These are phyloP conservation scores for Thielaviopsis euricoi DNA, from an alignment of 2,329 filamentous ascomycete species.

Conservation along the genomic window DNA sequence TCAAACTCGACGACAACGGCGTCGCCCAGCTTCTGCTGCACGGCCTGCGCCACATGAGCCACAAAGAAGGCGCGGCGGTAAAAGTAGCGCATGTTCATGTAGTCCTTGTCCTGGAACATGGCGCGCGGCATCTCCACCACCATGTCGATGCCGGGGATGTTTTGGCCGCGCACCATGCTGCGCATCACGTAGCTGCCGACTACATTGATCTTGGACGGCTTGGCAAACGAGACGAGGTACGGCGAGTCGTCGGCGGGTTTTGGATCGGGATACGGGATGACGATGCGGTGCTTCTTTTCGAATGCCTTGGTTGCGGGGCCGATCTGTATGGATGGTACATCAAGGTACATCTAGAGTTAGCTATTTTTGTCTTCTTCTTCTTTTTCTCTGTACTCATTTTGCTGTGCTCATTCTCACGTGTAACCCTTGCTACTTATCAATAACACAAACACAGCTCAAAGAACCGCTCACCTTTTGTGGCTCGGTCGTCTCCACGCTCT, in stretches of 20 bases:
- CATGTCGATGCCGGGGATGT: conserved; percentile 54
- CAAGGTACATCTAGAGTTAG: neutral
- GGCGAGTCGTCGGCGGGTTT: conserved; percentile 57
- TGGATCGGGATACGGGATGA: conserved; percentile 75
- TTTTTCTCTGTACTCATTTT: too few relatives aligned
- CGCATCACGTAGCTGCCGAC: conserved; percentile 73
- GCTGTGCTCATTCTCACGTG: too few relatives aligned
- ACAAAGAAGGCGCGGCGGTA: conserved; percentile 89
- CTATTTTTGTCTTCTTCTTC: neutral
- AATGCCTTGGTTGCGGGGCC: conserved; percentile 49
- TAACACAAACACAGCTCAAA: conserved; percentile 20
- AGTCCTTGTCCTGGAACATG: conserved; percentile 88
- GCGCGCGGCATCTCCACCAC: conserved; percentile 67
- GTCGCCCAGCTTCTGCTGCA: conserved; percentile 40
- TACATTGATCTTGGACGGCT: conserved; percentile 66
- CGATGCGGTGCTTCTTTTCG: conserved; percentile 49
- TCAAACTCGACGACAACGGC: conserved; percentile 40
- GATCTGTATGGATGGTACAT: too few relatives aligned
- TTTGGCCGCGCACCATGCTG: conserved; percentile 51
- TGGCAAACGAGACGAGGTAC: conserved; percentile 66
- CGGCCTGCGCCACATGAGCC: conserved; percentile 57
- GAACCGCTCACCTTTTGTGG: conserved; percentile 30
- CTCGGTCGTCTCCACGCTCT: conserved; percentile 32
- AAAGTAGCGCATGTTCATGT: conserved; percentile 81
- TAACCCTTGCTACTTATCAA: too few relatives aligned